Evolutionary conservation across 192 early-diverging fungal genomes (phyloP).

Genomic region (Podochytrium sp.): DNA sequence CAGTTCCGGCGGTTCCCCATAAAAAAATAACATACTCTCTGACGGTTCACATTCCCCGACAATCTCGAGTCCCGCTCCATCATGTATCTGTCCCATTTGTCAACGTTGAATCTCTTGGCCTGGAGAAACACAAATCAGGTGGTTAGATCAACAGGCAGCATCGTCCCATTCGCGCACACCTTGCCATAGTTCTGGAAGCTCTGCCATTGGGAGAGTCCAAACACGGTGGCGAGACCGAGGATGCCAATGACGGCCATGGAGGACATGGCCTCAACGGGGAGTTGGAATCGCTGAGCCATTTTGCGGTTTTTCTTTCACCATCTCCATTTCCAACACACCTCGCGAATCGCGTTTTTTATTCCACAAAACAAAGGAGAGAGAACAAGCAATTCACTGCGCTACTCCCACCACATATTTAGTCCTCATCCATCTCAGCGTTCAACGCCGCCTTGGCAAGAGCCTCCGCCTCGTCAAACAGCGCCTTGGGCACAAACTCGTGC

Average conservation of each 20-base stretch:
- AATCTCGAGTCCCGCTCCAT: constrained; percentile 62
- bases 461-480: constrained; percentile 85
- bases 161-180: constrained; percentile 17
- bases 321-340: too few relatives aligned
- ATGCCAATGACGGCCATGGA: constrained; percentile 39
- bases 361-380: background rate
- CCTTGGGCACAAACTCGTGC: constrained; percentile 87
- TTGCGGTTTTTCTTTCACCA: constrained; percentile 3
- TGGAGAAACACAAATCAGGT: constrained; percentile 7
- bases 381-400: background rate
- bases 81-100: constrained; percentile 62
- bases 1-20: too few relatives aligned
- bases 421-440: constrained; percentile 56
- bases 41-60: constrained; percentile 62
- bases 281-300: constrained; percentile 27
- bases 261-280: constrained; percentile 48
- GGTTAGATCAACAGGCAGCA: background rate
- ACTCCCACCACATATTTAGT: constrained; percentile 23
- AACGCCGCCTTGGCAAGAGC: constrained; percentile 70
- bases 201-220: constrained; percentile 41
- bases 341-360: background rate
- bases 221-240: constrained; percentile 33
- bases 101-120: constrained; percentile 58
- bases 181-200: constrained; percentile 54
- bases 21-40: constrained; percentile 40